Evolutionary conservation across 352 stramenopile species (phyloP).

Genomic region (Phytophthora foliorum): DNA sequence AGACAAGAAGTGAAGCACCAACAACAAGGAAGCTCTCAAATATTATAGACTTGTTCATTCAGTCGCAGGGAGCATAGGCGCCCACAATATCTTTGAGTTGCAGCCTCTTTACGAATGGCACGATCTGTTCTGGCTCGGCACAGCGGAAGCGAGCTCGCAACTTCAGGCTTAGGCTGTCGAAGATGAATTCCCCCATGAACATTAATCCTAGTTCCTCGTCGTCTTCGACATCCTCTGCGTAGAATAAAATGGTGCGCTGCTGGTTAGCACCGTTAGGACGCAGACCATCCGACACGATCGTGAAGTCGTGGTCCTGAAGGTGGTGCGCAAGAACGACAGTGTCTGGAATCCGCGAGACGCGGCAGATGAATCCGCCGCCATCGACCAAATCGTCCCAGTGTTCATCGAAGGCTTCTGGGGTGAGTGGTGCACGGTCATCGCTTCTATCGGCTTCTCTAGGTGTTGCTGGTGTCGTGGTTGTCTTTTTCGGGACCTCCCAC

Average conservation of each 20-base stretch:
- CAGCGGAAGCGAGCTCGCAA: conserved; percentile 74
- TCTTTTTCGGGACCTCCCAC: conserved; percentile 61
- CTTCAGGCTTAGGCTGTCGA: conserved; percentile 78
- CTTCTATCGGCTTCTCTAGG: conserved; percentile 10
- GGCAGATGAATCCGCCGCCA: conserved; percentile 71
- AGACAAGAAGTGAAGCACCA: conserved; percentile 29
- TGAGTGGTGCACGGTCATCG: conserved; percentile 19
- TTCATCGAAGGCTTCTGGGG: conserved; percentile 49
- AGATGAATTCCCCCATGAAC: conserved; percentile 76
- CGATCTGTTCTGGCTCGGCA: conserved; percentile 58
- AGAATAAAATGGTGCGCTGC: conserved; percentile 67
- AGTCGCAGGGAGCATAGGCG: conserved; percentile 69
- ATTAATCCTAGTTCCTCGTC: conserved; percentile 27
- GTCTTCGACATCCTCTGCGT: conserved; percentile 36
- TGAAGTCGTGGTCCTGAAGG: conserved; percentile 60
- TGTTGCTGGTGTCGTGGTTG: neutral
- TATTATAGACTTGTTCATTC: conserved; percentile 42
- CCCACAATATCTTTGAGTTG: conserved; percentile 84
- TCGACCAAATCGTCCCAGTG: conserved; percentile 64
- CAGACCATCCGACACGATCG: conserved; percentile 59
- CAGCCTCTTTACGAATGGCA: conserved; percentile 74
- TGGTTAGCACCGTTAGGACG: conserved; percentile 33
- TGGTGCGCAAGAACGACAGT: conserved; percentile 50
- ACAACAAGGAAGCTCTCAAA: conserved; percentile 40
- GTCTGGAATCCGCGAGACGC: conserved; percentile 62